Conservation (phyloP, 108 stramenopile species). For the Nitzschia sp. region DNA sequence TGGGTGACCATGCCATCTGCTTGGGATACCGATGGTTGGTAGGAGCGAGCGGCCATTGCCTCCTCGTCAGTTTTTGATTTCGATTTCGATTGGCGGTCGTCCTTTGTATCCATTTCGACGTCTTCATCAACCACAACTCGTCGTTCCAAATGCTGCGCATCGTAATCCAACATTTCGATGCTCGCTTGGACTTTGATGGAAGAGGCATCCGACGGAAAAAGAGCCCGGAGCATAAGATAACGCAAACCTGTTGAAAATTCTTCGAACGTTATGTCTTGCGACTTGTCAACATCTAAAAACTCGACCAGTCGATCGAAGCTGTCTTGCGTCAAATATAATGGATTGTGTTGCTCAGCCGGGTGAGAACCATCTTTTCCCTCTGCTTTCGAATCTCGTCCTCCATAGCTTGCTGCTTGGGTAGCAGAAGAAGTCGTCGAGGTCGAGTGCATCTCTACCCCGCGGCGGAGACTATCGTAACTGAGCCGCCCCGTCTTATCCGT, state of each 20-base stretch:
- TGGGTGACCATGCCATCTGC: neutral
- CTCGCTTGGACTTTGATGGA: neutral
- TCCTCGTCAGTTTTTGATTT: neutral
- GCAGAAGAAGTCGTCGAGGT: neutral
- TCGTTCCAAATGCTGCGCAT: conserved; percentile 1
- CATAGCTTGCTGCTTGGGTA: neutral
- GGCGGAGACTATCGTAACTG: conserved; percentile 20
- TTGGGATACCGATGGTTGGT: neutral
- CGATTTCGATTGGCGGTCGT: neutral
- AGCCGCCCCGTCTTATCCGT: conserved; percentile 14
- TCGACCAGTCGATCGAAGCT: conserved; percentile 23
- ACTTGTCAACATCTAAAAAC: conserved; percentile 33
- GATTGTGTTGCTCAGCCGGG: neutral
- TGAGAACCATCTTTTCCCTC: neutral
- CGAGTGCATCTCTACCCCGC: conserved; percentile 8
- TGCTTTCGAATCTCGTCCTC: too few relatives aligned
- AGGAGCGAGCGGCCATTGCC: neutral
- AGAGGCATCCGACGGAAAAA: neutral
- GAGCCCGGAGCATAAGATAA: conserved; percentile 20
- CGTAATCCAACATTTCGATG: conserved; percentile 18
- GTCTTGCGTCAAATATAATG: neutral
- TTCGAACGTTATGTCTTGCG: conserved; percentile 37
- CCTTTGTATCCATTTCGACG: neutral
- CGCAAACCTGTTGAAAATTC: conserved; percentile 41
- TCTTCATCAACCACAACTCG: neutral